Conservation (phyloP, 73 alveolate species). For the Blepharisma stoltei region DNA sequence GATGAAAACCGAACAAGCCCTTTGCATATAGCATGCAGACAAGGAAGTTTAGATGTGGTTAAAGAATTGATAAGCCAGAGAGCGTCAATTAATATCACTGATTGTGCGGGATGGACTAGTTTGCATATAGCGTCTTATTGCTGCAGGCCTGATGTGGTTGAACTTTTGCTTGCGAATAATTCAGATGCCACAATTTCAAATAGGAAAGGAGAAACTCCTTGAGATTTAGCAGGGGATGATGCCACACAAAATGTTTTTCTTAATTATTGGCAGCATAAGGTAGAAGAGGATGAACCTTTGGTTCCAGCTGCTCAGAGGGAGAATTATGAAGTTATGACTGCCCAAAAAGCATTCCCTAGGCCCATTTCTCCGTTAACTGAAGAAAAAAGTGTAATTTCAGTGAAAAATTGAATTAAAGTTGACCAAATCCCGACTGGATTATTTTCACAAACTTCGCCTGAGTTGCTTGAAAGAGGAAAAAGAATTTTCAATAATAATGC, state of each 20-base stretch:
- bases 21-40: constrained; percentile 33
- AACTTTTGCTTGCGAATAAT: not conserved
- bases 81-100: constrained; percentile 23
- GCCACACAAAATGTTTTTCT: constrained; percentile 15
- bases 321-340: not conserved
- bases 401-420: no score
- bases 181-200: constrained; percentile 26
- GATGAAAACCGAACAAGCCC: constrained; percentile 36
- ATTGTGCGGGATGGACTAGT: constrained; percentile 31
- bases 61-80: constrained; percentile 24
- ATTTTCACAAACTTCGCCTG: not conserved
- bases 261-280: not conserved
- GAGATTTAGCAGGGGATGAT: constrained; percentile 30
- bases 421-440: no score
- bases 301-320: not conserved
- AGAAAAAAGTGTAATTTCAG: not conserved
- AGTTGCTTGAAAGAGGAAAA: not conserved
- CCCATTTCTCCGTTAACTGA: not conserved
- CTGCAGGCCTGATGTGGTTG: constrained; percentile 13
- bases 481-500: not conserved
- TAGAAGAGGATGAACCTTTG: no score
- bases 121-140: constrained; percentile 23
- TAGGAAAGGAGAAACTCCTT: constrained; percentile 33
- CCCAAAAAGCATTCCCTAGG: constrained; percentile 23
- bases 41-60: constrained; percentile 25